phyloP scores from a whole-genome alignment of 345 rosid species.

The Aurinia saxatilis region DNA sequence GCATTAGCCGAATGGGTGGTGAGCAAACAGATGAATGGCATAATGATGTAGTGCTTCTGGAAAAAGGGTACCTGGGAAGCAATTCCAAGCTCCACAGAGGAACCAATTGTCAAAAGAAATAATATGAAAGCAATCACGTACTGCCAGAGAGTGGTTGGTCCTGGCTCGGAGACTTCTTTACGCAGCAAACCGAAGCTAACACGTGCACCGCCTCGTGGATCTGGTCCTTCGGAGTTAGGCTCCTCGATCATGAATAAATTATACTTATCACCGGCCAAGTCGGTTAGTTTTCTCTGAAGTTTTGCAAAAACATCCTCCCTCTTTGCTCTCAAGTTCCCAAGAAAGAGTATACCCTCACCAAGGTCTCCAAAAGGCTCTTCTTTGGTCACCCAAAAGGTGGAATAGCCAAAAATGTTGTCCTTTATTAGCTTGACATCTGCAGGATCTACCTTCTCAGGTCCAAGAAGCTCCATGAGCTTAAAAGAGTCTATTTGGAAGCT shows the following conservation, averaged over 20 bases:
- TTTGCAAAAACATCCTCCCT: slow-evolving; percentile 77
- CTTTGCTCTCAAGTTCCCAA: slow-evolving; percentile 81
- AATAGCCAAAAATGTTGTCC: slow-evolving; percentile 79
- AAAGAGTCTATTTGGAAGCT: slow-evolving; percentile 87
- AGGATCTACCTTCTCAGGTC: slow-evolving; percentile 91
- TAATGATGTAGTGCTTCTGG: no score
- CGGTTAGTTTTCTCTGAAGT: slow-evolving; percentile 60
- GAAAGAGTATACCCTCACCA: slow-evolving; percentile 82
- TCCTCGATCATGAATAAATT: slow-evolving; percentile 95
- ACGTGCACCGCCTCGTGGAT: slow-evolving; percentile 91
- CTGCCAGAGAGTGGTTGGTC: slow-evolving; percentile 96
- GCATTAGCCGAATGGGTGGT: not conserved
- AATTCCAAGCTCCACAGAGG: slow-evolving; percentile 88
- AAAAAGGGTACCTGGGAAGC: slow-evolving; percentile 81
- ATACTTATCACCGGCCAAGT: slow-evolving; percentile 64
- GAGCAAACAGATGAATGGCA: not conserved
- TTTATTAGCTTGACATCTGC: slow-evolving; percentile 73
- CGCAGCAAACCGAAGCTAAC: slow-evolving; percentile 91
- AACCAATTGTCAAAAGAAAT: slow-evolving; percentile 80
- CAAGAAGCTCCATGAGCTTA: slow-evolving; percentile 93
- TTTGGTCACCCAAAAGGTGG: slow-evolving; percentile 93
- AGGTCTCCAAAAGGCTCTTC: slow-evolving; percentile 96
- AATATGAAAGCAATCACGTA: slow-evolving; percentile 81
- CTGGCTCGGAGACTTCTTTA: slow-evolving; percentile 95
- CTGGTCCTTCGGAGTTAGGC: slow-evolving; percentile 86